Evolutionary conservation across 78 protist genomes (phyloP), one percentile per base, ranked within the genome.

Genomic region (Dictyostelium intermedium): DNA sequence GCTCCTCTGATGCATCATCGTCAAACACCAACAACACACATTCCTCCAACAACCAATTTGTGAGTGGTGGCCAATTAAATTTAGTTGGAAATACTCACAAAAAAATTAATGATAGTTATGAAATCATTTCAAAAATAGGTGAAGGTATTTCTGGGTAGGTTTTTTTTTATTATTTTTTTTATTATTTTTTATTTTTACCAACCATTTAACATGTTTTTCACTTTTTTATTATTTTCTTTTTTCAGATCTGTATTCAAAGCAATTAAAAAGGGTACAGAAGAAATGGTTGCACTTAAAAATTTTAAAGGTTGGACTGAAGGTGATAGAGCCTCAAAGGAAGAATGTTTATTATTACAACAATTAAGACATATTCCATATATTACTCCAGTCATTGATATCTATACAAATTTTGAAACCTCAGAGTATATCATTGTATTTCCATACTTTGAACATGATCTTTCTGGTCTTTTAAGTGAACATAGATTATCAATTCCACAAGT

Each of bases 121-220:
- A 80, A 20, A 47, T 89, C 13, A 27, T 89, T 18, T 83, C 94
- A 32, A 89, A 89, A 74, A 89, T 89, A 27, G 94, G 94, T 70
- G 94, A 89, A 50, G 94, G 94, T 69, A 89, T 89, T 39, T 89
- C 94, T 47, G 94, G 94, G 94, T 89, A 89, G 18, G 87, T 80
- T 27, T 77, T 45, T 23, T 32, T 34, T 35, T 84, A 30, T 5
- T 47, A 1, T n/a, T 7, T 30, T 20, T 25, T 35, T 11, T 41
- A 1, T 66, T 83, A 66, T 66, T 66, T 66, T 66, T 41, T 6
- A 16, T 50, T 50, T 50, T 5, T 16, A 56, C 3, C 10, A 20
- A 41, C 10, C 10, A 20, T 18, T 66, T 0, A 39, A 47, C 3
- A 69, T 34, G 34, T 37, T 72, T n/a, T 41, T 72, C 13, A 2